Evolutionary conservation across 139 green algal species (phyloP).

Genomic region (Dunaliella primolecta): DNA sequence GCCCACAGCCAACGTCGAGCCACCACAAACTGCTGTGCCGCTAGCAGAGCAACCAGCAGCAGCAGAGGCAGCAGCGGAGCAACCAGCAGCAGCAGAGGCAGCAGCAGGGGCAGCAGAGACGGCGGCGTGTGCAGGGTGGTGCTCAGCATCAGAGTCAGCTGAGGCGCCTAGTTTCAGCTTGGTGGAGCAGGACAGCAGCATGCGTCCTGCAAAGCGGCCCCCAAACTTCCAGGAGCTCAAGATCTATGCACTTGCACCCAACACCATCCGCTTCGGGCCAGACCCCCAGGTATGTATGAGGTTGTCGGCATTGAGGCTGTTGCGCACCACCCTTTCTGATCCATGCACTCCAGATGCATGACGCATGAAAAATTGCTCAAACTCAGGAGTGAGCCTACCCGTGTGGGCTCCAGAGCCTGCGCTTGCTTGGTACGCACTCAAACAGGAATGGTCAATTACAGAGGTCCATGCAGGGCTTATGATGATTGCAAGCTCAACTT

Average conservation of each 20-base stretch:
- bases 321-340: background rate
- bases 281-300: background rate
- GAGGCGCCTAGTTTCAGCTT: background rate
- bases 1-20: background rate
- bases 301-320: background rate
- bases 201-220: background rate
- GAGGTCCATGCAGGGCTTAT: too few species aligned
- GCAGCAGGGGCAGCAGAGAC: background rate
- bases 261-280: constrained; percentile 12
- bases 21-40: background rate
- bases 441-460: too few species aligned
- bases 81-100: background rate
- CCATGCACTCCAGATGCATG: background rate
- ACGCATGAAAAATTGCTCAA: background rate
- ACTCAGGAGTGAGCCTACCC: background rate
- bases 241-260: constrained; percentile 20
- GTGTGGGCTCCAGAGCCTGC: background rate
- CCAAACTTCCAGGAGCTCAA: constrained; percentile 11
- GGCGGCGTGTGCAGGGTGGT: background rate
- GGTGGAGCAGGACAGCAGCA: background rate
- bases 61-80: background rate
- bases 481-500: too few species aligned
- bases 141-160: background rate
- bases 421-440: background rate
- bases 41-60: background rate